phyloP scores from a whole-genome alignment of 225 moss, liverwort and hornwort species.

The Marchantia paleacea region DNA sequence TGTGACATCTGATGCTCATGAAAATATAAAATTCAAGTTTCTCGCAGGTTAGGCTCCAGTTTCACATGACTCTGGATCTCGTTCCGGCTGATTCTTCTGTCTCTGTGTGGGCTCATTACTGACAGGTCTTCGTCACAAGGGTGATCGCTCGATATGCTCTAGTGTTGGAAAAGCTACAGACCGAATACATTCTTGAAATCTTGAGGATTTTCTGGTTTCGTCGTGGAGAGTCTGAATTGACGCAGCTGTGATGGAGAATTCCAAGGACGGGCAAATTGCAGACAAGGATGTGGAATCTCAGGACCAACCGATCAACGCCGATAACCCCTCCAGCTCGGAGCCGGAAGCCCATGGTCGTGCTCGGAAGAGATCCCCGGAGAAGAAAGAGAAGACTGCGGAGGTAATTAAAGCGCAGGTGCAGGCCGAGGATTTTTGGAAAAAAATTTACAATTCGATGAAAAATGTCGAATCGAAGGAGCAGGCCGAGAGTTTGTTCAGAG shows the following conservation, averaged over 20 bases:
- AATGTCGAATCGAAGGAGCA: slow-evolving; percentile 12
- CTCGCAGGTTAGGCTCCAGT: neutral
- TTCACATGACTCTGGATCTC: neutral
- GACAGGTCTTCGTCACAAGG: neutral
- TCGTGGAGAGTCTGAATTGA: neutral
- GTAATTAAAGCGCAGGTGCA: neutral
- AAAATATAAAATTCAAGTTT: neutral
- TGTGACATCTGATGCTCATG: neutral
- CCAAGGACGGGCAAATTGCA: neutral
- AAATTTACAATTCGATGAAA: slow-evolving; percentile 12
- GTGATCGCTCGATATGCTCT: neutral
- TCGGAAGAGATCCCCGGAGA: slow-evolving; percentile 1
- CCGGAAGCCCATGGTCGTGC: neutral
- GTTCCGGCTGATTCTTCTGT: neutral
- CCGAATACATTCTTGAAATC: neutral
- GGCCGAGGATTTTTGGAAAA: slow-evolving; percentile 17
- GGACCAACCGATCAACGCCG: neutral
- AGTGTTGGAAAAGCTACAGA: neutral
- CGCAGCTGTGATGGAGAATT: slow-evolving; percentile 1
- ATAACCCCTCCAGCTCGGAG: neutral
- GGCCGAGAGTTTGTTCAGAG: slow-evolving; percentile 13
- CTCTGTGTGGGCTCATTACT: neutral
- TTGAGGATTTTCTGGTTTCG: neutral
- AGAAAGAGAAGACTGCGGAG: neutral
- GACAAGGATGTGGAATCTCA: neutral